These are phyloP conservation scores for Wickerhamomyces tratensis DNA, from an alignment of 805 yeast species.

Conservation along the genomic window DNA sequence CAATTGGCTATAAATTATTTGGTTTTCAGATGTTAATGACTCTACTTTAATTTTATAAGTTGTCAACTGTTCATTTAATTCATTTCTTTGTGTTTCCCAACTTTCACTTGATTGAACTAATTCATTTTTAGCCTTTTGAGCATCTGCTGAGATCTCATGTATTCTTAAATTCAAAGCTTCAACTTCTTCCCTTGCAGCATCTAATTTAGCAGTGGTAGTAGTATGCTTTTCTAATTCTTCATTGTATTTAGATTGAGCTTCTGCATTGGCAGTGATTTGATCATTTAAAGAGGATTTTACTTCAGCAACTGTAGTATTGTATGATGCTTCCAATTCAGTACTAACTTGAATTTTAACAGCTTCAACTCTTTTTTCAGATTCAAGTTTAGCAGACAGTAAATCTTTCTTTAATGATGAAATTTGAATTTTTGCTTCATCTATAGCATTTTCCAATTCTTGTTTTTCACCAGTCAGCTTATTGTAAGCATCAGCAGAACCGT, in stretches of 20 bases:
- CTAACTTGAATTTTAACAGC: constrained; percentile 12
- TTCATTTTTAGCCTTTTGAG: constrained; percentile 21
- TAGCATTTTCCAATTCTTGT: constrained; percentile 12
- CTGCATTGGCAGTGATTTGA: constrained; percentile 37
- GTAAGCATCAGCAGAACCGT: constrained; percentile 8
- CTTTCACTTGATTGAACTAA: constrained; percentile 29
- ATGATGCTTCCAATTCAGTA: constrained; percentile 18
- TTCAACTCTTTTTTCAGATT: constrained; percentile 6
- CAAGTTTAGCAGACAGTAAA: constrained; percentile 8
- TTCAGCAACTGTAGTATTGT: constrained; percentile 20
- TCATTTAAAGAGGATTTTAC: constrained; percentile 27
- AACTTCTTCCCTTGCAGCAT: constrained; percentile 29
- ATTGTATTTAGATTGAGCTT: constrained; percentile 45
- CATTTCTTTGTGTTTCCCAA: constrained; percentile 34
- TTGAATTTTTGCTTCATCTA: neutral
- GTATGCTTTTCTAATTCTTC: constrained; percentile 46
- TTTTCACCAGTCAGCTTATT: constrained; percentile 16
- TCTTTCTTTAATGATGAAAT: constrained; percentile 1
- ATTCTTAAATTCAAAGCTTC: constrained; percentile 19
- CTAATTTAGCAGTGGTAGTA: constrained; percentile 32
- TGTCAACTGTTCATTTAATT: constrained; percentile 38
- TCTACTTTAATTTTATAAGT: constrained; percentile 33
- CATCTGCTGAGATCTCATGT: constrained; percentile 16
- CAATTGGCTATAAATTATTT: constrained; percentile 57
- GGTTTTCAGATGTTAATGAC: constrained; percentile 60